A percentile compares a stretch with the other conserved stretches of the same genome.
phyloP scores from a whole-genome alignment of 2,329 filamentous ascomycete species.

The Acrocalymma vagum region DNA sequence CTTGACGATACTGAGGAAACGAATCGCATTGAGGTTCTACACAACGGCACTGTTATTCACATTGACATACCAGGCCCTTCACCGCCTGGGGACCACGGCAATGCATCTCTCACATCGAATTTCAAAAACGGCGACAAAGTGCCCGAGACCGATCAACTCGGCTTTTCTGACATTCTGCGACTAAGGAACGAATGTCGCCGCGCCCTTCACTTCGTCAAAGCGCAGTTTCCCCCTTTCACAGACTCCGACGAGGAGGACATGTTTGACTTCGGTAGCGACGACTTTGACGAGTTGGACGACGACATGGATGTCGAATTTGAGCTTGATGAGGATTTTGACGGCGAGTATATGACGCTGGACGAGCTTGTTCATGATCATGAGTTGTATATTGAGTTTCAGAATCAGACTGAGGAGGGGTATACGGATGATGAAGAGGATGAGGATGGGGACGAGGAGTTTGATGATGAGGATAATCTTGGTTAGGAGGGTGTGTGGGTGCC shows the following conservation, averaged over 20 bases:
- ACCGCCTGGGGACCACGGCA: background rate
- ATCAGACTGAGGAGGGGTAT: slow-evolving; percentile 1
- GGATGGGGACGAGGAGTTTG: slow-evolving; percentile 11
- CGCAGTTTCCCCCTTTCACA: slow-evolving; percentile 7
- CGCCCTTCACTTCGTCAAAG: slow-evolving; percentile 15
- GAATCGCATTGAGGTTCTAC: background rate
- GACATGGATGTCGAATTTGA: slow-evolving; percentile 2
- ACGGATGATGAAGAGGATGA: background rate
- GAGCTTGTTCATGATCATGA: slow-evolving; percentile 13
- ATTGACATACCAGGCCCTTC: background rate
- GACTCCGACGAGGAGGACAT: slow-evolving; percentile 1
- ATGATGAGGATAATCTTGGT: slow-evolving; percentile 5
- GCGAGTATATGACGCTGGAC: slow-evolving; percentile 10
- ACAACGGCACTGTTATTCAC: background rate
- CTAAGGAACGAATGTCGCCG: slow-evolving; percentile 19
- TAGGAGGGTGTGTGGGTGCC: too few species aligned
- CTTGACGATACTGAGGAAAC: slow-evolving; percentile 2
- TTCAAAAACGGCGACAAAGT: slow-evolving; percentile 6
- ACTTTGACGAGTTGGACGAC: slow-evolving; percentile 3
- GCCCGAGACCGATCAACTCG: slow-evolving; percentile 35
- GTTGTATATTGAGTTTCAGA: slow-evolving; percentile 2
- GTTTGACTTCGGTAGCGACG: slow-evolving; percentile 3
- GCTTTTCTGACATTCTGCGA: slow-evolving; percentile 18
- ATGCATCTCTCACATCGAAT: background rate
- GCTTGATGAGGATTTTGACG: slow-evolving; percentile 3